phyloP scores from a whole-genome alignment of 148 eudicot species.

The Rhododendron williamsianum region DNA sequence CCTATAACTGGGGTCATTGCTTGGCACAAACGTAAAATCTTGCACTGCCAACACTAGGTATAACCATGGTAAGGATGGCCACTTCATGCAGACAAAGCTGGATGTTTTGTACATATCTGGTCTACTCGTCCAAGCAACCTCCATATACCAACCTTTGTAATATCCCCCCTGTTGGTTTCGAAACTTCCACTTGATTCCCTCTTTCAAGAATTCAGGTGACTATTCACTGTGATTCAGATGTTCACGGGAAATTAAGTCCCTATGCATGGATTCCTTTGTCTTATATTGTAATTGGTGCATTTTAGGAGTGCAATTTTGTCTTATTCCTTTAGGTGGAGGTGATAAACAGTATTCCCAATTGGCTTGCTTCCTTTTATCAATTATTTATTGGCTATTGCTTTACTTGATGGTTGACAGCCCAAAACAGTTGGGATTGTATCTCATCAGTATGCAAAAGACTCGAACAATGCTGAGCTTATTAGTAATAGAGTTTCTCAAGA shows the following conservation, averaged over 20 bases:
- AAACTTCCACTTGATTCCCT: not conserved
- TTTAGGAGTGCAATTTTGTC: not conserved
- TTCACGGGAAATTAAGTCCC: not conserved
- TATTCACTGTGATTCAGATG: not conserved
- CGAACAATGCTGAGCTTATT: slow-evolving; percentile 20
- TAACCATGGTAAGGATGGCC: not conserved
- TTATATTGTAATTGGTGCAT: not conserved
- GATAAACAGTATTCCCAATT: not conserved
- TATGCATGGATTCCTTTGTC: not conserved
- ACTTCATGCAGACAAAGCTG: not conserved
- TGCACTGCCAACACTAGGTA: not conserved
- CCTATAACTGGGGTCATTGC: not conserved
- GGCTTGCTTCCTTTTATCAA: not conserved
- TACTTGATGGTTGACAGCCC: slow-evolving; percentile 49
- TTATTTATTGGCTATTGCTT: not conserved
- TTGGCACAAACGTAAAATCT: not conserved
- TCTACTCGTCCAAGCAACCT: not conserved
- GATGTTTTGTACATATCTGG: not conserved
- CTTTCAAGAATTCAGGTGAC: not conserved
- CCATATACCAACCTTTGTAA: not conserved
- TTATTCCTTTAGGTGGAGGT: not conserved
- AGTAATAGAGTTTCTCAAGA: slow-evolving; percentile 59
- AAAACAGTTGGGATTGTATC: slow-evolving; percentile 58
- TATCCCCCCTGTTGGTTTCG: not conserved
- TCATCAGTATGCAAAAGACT: slow-evolving; percentile 28